Evolutionary conservation across 352 stramenopile genomes (phyloP), one percentile per base, ranked within the genome.

Genomic region (Plasmopara viticola): DNA sequence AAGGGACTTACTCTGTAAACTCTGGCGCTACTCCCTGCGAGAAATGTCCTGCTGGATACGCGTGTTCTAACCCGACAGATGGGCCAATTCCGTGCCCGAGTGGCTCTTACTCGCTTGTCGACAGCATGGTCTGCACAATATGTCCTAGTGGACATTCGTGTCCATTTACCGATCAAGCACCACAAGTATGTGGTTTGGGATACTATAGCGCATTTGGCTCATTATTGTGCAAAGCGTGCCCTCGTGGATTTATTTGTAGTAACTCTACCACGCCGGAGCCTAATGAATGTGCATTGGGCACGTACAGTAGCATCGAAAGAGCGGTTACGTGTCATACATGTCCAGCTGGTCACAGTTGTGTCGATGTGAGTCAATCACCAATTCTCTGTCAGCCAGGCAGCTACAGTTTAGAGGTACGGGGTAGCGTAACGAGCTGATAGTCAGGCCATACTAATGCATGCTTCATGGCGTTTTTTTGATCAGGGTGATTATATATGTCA

Each of bases 261-360:
- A 58, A 25, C 13, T 42, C 58, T 39, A 56, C 62, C 14, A 62
- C 56, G 13, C 44, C 63, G 2, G 18, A 48, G 0, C 67, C 70
- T 13, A 47, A 49, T 48, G 40, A 30, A 1, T 80, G 70, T 45
- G 15, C 47, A 31, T 13, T 51, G 4, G 64, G 67, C 8, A 66
- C 60, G 3, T 76, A 66, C 42, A 68, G 43, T 47, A 70, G 59
- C 18, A 31, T 51, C 5, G 42, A 58, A 25, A 51, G 57, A 33
- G 40, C 45, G 13, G 18, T 41, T 5, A 28, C 41, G 2, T 86
- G 75, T 17, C 29, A 43, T n/a, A 41, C 53, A 7, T 94, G 84
- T 46, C 62, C 70, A 13, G 66, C 66, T 29, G 85, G 86, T 6
- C 76, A 83, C 51, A 58, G 56, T 17, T 95, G 84, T 34, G 60